phyloP scores from a whole-genome alignment of 2,329 filamentous ascomycete genomes.

The Colletotrichum sp. region DNA sequence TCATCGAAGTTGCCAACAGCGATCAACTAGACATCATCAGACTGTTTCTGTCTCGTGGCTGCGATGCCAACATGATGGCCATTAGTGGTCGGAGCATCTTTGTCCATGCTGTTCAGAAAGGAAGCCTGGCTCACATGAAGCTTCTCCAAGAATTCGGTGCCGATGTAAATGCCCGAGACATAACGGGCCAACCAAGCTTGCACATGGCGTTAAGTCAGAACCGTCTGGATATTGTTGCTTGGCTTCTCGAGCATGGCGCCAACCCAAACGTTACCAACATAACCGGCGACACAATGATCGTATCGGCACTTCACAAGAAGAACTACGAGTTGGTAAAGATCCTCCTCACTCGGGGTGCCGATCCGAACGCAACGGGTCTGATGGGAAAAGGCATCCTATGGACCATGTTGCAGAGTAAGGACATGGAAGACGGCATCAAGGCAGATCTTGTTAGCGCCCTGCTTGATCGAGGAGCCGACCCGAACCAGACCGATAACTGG shows the following conservation, averaged over 20 bases:
- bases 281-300: slow-evolving; percentile 36
- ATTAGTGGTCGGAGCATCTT: slow-evolving; percentile 34
- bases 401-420: slow-evolving; percentile 11
- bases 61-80: slow-evolving; percentile 34
- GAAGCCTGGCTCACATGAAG: slow-evolving; percentile 13
- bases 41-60: slow-evolving; percentile 37
- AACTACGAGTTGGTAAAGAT: slow-evolving; percentile 19
- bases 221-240: slow-evolving; percentile 34
- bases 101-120: slow-evolving; percentile 28
- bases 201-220: slow-evolving; percentile 30
- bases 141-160: slow-evolving; percentile 16
- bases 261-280: slow-evolving; percentile 32
- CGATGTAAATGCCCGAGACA: slow-evolving; percentile 32
- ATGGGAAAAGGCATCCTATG: slow-evolving; percentile 13
- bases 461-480: slow-evolving; percentile 14
- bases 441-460: background rate
- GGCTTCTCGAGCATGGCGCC: slow-evolving; percentile 39
- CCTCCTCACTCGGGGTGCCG: slow-evolving; percentile 23
- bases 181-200: slow-evolving; percentile 25
- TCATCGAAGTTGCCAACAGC: slow-evolving; percentile 17
- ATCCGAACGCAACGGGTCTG: slow-evolving; percentile 20
- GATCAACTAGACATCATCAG: slow-evolving; percentile 19
- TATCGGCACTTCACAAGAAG: slow-evolving; percentile 35
- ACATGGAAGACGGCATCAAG: slow-evolving; percentile 6
- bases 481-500: slow-evolving; percentile 27